Conservation (phyloP, 2,329 filamentous ascomycete species). For the Fusarium burgessii region DNA sequence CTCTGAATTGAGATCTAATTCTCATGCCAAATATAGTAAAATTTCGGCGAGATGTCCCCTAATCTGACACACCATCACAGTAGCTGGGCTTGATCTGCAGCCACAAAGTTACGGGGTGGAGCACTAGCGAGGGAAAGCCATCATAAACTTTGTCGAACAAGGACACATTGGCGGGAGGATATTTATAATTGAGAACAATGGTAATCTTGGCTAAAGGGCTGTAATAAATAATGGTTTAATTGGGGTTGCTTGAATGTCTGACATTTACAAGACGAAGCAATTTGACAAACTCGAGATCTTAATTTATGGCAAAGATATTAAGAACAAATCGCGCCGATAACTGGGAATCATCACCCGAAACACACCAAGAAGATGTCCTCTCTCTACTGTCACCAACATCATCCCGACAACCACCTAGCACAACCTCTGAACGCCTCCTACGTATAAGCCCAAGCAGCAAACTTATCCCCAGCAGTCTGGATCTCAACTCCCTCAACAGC, state of each 20-base stretch:
- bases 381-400: not conserved
- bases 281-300: not conserved
- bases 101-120: not conserved
- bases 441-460: constrained; percentile 57
- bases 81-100: not conserved
- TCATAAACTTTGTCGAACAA: not conserved
- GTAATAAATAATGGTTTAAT: not conserved
- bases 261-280: not conserved
- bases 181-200: too few species aligned
- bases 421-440: constrained; percentile 14
- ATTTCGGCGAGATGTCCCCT: constrained; percentile 7
- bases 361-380: not conserved
- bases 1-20: not conserved
- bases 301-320: not conserved
- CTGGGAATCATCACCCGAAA: not conserved
- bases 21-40: not conserved
- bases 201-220: not conserved
- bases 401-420: not conserved
- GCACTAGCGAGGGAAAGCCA: not conserved
- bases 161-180: not conserved
- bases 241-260: not conserved
- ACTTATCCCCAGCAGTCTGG: constrained; percentile 37
- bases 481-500: constrained; percentile 51
- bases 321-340: not conserved
- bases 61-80: not conserved